phyloP scores from a whole-genome alignment of 805 yeast genomes.

The Saturnispora halmiae region DNA sequence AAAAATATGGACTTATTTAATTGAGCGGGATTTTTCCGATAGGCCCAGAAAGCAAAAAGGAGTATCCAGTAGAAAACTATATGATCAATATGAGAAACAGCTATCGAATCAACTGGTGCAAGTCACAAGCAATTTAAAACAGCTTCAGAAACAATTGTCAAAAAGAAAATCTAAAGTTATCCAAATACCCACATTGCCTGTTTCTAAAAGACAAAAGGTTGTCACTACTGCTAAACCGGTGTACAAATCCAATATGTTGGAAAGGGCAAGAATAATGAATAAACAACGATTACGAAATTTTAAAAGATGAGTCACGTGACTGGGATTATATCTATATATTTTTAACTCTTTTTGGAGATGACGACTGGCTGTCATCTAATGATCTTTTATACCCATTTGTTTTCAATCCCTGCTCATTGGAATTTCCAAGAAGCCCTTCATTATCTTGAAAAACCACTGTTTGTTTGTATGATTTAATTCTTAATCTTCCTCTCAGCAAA shows the following conservation, averaged over 20 bases:
- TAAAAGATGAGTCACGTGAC: conserved; percentile 1
- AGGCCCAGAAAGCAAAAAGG: conserved; percentile 28
- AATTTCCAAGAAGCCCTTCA: conserved; percentile 22
- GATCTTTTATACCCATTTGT: neutral
- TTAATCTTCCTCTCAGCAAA: conserved; percentile 62
- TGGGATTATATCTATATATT: neutral
- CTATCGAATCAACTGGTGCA: conserved; percentile 35
- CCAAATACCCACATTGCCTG: conserved; percentile 13
- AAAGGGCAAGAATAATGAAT: conserved; percentile 27
- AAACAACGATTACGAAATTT: conserved; percentile 13
- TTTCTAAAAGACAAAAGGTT: conserved; percentile 6
- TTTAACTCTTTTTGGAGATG: neutral
- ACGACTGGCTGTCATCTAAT: neutral
- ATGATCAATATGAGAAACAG: conserved; percentile 32
- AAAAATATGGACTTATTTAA: conserved; percentile 36
- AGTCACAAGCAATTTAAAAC: conserved; percentile 37
- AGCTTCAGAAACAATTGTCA: conserved; percentile 33
- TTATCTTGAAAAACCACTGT: conserved; percentile 53
- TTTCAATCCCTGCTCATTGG: neutral
- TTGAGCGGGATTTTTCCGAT: conserved; percentile 40
- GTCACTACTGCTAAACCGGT: conserved; percentile 2
- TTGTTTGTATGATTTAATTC: conserved; percentile 71
- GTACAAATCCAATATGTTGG: conserved; percentile 25
- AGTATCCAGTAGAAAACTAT: conserved; percentile 31
- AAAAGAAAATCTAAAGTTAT: conserved; percentile 34